Base-by-base conservation (phyloP, 75 land plant genomes). In the Sequoiadendron giganteum region DNA sequence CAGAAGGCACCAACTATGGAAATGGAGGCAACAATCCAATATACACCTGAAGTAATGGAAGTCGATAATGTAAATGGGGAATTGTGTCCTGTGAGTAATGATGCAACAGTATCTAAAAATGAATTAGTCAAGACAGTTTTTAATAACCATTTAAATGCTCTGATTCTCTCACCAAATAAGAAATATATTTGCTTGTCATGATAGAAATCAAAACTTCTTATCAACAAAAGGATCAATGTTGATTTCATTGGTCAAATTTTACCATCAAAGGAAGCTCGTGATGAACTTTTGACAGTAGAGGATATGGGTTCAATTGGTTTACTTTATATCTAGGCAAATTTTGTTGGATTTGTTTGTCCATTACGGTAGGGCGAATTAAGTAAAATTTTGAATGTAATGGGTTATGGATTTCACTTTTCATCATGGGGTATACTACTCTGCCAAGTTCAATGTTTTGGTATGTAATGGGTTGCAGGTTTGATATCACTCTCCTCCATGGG, bases 261-360 rank as follows among this genome's bases (percentile, higher is more conserved):
- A 58, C 81, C 87, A 61, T 90, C 90, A 16, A 85, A 91, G 38
- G 92, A 90, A 89, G 94, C 92, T 30, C 86, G 86, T 40, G 91
- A 94, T 40, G 94, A 93, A 88, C 49, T 94, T 78, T 28, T 89
- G 5, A 85, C 58, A 58, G 88, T 56, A 76, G 95, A 95, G 94
- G 95, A n/a, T n/a, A n/a, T n/a, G n/a, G n/a, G n/a, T n/a, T n/a
- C n/a, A n/a, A n/a, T n/a, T n/a, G n/a, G n/a, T n/a, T n/a, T n/a
- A n/a, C n/a, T n/a, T n/a, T n/a, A n/a, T n/a, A n/a, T n/a, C n/a
- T n/a, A n/a, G n/a, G n/a, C n/a, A n/a, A n/a, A n/a, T n/a, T n/a
- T n/a, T n/a, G n/a, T n/a, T n/a, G n/a, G n/a, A n/a, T n/a, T n/a
- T n/a, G n/a, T n/a, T n/a, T n/a, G n/a, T n/a, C n/a, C n/a, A n/a